Evolutionary conservation across 331 rosid species (phyloP), one percentile per base, ranked within the genome.

Genomic region (Stylosanthes scabra): DNA sequence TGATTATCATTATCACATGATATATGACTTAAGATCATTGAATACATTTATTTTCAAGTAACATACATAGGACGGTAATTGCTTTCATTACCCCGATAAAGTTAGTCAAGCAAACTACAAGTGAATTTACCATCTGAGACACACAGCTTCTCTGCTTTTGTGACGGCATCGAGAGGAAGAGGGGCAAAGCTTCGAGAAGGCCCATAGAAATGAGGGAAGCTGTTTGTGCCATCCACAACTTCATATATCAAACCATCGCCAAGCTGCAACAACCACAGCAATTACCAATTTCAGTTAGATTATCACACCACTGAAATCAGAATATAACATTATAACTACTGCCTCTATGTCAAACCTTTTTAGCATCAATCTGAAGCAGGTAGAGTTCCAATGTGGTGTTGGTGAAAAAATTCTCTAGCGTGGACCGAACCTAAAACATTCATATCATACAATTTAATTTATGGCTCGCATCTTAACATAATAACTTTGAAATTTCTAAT

Each of bases 191-290:
- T 94, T 66, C 93, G 61, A 37, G 96, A 85, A 13, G 96, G 91
- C n/a, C 99, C 96, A 52, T 91, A 94, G 77, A 83, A 89, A 85
- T 91, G 97, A 72, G 95, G 99, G 74, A 91, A 94, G 80, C 86
- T 85, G 59, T 88, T 81, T 71, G 86, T 67, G 65, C 83, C 96
- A 50, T 86, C 95, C 59, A 84, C 95, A 75, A 55, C 52, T 80
- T 94, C 98, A 80, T 88, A 91, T 59, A 89, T 83, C 87, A 94
- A 79, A 70, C 96, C 97, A 73, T 85, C 85, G 2, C 95, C 98
- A 61, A 94, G 95, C 98, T 94, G 87, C 82, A 41, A 82, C n/a
- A n/a, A n/a, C n/a, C n/a, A n/a, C n/a, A n/a, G n/a, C n/a, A n/a
- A n/a, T 29, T 44, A 9, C 10, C 11, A 42, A 42, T 42, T 6